Conservation (phyloP, 805 yeast species). For the Teunomyces lycoperdinae region DNA sequence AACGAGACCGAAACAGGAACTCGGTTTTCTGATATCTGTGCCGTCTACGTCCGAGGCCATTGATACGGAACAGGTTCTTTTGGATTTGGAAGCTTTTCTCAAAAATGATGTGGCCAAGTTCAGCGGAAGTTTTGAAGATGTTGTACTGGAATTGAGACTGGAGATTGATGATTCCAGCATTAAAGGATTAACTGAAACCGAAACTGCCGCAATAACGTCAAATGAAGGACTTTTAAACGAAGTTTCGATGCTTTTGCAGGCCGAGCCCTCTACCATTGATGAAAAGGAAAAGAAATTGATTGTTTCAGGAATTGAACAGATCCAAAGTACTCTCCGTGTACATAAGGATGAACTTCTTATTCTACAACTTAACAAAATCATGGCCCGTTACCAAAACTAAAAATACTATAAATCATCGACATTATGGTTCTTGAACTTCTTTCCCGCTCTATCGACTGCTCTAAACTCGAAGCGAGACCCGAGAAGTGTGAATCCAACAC, state of each 20-base stretch:
- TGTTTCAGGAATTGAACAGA: slow-evolving; percentile 9
- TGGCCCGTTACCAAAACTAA: not conserved
- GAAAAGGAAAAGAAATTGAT: slow-evolving; percentile 2
- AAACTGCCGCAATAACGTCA: slow-evolving; percentile 4
- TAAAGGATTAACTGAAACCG: slow-evolving; percentile 8
- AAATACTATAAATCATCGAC: slow-evolving; percentile 50
- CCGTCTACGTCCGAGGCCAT: slow-evolving; percentile 10
- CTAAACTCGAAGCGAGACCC: slow-evolving; percentile 79
- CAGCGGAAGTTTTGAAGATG: slow-evolving; percentile 17
- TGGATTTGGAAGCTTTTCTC: slow-evolving; percentile 23
- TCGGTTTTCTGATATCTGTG: not conserved
- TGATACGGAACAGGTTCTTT: slow-evolving; percentile 18
- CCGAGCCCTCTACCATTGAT: not conserved
- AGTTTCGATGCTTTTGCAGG: slow-evolving; percentile 2
- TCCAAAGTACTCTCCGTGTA: slow-evolving; percentile 12
- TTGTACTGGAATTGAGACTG: slow-evolving; percentile 2
- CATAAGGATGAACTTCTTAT: slow-evolving; percentile 20
- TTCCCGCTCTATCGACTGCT: slow-evolving; percentile 75
- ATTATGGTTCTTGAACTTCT: slow-evolving; percentile 79
- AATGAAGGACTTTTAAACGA: slow-evolving; percentile 7
- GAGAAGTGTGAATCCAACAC: slow-evolving; percentile 58
- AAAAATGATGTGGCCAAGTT: slow-evolving; percentile 16
- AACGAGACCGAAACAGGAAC: not conserved
- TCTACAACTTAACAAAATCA: slow-evolving; percentile 17
- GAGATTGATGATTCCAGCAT: slow-evolving; percentile 12